phyloP scores from a whole-genome alignment of 2,329 filamentous ascomycete genomes.

The Diaporthe sp. region DNA sequence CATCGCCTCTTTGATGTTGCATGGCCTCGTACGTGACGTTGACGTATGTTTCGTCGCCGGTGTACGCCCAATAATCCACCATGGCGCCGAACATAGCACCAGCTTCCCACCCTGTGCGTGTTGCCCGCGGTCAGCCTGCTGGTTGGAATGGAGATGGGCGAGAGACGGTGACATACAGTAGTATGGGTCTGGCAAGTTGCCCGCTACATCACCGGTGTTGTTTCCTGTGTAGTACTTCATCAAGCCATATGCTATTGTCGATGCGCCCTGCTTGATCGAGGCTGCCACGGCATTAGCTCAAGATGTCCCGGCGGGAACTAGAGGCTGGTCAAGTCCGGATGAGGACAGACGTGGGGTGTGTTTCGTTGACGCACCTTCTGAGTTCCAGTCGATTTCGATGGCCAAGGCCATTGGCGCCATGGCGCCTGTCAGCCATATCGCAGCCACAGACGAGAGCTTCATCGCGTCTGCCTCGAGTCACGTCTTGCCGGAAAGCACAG shows the following conservation, averaged over 20 bases:
- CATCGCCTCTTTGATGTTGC: constrained; percentile 62
- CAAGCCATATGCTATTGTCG: constrained; percentile 36
- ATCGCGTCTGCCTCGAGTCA: constrained; percentile 25
- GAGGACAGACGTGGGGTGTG: background rate
- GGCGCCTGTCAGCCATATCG: constrained; percentile 33
- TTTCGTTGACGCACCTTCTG: constrained; percentile 24
- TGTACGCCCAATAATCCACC: constrained; percentile 73
- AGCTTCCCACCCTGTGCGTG: constrained; percentile 74
- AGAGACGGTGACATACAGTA: constrained; percentile 53
- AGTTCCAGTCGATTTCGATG: constrained; percentile 36
- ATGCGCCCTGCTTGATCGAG: constrained; percentile 35
- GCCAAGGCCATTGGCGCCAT: constrained; percentile 35
- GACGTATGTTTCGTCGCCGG: constrained; percentile 69
- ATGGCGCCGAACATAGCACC: constrained; percentile 71
- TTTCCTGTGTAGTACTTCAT: constrained; percentile 38
- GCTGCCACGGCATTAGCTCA: constrained; percentile 29
- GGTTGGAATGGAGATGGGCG: constrained; percentile 42
- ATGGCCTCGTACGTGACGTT: constrained; percentile 61
- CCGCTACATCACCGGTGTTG: constrained; percentile 36
- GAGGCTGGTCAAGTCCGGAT: background rate
- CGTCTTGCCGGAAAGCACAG: background rate
- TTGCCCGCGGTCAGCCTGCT: constrained; percentile 55
- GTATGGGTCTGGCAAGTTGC: constrained; percentile 44
- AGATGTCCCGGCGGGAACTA: background rate
- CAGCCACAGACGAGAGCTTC: constrained; percentile 31